Percentiles rank a stretch among this genome's conserved stretches.
phyloP scores from a whole-genome alignment of 2,329 filamentous ascomycete species.

The Xylariaceae sp. region DNA sequence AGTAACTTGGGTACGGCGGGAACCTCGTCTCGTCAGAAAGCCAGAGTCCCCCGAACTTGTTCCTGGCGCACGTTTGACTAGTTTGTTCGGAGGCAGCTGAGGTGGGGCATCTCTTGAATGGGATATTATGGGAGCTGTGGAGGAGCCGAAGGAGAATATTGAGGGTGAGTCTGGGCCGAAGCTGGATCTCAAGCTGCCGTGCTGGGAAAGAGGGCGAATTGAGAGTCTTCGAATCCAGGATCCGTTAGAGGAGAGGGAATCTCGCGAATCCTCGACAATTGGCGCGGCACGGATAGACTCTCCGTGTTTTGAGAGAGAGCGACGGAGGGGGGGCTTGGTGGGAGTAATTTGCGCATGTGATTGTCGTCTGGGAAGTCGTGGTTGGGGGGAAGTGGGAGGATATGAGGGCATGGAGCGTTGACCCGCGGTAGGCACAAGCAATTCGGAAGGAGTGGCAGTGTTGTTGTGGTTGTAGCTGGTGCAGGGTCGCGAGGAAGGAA shows the following conservation, averaged over 20 bases:
- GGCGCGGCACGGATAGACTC: constrained; percentile 20
- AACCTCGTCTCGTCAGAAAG: constrained; percentile 42
- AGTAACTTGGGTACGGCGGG: constrained; percentile 59
- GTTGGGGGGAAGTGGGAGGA: constrained; percentile 22
- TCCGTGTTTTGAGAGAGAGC: constrained; percentile 37
- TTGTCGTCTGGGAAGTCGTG: constrained; percentile 26
- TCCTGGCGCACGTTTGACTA: constrained; percentile 69
- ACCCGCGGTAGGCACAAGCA: constrained; percentile 31
- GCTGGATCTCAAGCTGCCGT: constrained; percentile 62
- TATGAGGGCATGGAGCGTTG: constrained; percentile 14
- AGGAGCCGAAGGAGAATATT: constrained; percentile 65
- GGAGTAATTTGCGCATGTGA: constrained; percentile 38
- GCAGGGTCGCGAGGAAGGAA: constrained; percentile 38
- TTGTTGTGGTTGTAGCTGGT: constrained; percentile 34
- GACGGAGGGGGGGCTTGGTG: constrained; percentile 39
- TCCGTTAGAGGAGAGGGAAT: constrained; percentile 57
- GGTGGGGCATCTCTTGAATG: constrained; percentile 36
- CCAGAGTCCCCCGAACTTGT: constrained; percentile 44
- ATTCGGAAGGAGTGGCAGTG: constrained; percentile 30
- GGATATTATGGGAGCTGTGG: constrained; percentile 59
- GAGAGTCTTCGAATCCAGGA: constrained; percentile 74
- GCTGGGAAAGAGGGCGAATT: constrained; percentile 59
- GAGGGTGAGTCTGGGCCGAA: constrained; percentile 63
- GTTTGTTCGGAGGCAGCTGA: constrained; percentile 64
- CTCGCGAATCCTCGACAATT: constrained; percentile 44